Evolutionary conservation across 2,329 filamentous ascomycete genomes (phyloP).

Genomic region (Pseudogymnoascus sp.): DNA sequence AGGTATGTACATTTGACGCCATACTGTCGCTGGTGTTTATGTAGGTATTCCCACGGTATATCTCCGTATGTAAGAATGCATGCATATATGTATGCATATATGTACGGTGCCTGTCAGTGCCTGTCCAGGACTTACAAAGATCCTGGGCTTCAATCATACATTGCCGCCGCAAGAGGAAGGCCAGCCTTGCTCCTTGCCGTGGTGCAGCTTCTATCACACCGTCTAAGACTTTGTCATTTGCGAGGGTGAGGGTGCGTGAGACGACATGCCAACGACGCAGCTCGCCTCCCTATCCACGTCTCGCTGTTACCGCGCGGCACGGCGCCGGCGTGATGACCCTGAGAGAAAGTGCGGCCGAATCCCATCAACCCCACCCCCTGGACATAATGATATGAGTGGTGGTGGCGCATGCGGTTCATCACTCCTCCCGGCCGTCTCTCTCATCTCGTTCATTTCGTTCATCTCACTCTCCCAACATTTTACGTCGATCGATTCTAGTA

Average conservation of each 20-base stretch:
- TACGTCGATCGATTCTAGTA: background rate
- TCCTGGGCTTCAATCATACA: background rate
- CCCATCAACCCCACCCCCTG: background rate
- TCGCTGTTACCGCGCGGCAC: background rate
- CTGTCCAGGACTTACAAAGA: background rate
- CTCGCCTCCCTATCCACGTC: background rate
- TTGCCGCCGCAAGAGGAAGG: background rate
- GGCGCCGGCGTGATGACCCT: background rate
- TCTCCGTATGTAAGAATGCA: background rate
- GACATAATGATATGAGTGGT: background rate
- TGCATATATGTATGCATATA: conserved; percentile 1
- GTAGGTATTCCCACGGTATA: background rate
- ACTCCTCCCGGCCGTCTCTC: background rate
- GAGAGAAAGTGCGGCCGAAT: background rate
- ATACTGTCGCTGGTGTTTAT: background rate
- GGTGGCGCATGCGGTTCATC: background rate
- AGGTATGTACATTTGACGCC: background rate
- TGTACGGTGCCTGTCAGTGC: background rate
- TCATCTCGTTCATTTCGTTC: background rate
- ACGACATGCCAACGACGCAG: background rate
- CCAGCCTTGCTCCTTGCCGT: background rate
- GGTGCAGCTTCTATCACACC: background rate
- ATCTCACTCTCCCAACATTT: background rate
- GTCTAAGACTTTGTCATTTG: background rate
- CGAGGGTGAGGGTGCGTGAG: background rate